Conservation (phyloP, 768 basidiomycete species). For the Kwoniella sp. region DNA sequence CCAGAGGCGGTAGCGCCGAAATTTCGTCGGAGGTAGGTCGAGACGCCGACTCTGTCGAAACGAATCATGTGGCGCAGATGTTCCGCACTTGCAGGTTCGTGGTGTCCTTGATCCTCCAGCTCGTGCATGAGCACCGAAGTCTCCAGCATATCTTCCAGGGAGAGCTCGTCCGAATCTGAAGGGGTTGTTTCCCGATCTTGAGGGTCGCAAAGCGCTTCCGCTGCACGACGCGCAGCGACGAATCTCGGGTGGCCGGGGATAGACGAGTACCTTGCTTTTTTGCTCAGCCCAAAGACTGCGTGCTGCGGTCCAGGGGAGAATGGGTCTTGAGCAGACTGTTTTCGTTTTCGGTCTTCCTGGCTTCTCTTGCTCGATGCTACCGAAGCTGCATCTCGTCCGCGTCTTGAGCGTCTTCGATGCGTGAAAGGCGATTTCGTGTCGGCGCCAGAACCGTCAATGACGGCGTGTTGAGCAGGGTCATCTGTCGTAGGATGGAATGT, state of each 20-base stretch:
- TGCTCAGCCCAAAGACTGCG: conserved; percentile 18
- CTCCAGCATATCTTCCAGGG: conserved; percentile 51
- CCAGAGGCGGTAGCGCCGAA: conserved; percentile 10
- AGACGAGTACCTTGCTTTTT: conserved; percentile 45
- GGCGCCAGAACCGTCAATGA: conserved; percentile 44
- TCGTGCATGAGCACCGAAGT: conserved; percentile 28
- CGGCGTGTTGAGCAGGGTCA: conserved; percentile 47
- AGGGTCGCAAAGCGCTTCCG: conserved; percentile 23
- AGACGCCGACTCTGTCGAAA: conserved; percentile 39
- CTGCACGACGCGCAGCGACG: conserved; percentile 37
- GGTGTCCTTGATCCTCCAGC: conserved; percentile 16
- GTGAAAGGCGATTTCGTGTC: conserved; percentile 51
- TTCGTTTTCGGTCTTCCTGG: conserved; percentile 30
- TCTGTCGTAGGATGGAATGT: conserved; percentile 46
- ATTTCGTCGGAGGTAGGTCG: conserved; percentile 34
- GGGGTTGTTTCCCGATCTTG: conserved; percentile 34
- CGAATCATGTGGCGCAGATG: conserved; percentile 35
- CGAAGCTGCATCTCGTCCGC: conserved; percentile 33
- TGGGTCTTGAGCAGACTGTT: conserved; percentile 28
- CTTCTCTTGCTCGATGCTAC: conserved; percentile 13
- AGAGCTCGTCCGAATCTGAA: conserved; percentile 33
- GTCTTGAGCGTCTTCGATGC: conserved; percentile 36
- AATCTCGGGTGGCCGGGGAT: conserved; percentile 52
- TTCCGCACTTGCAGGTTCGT: conserved; percentile 21
- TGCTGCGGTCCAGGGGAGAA: conserved; percentile 28